A percentile compares a stretch with the other conserved stretches of the same genome.
Conservation (phyloP, 1,139 yeast species). For the Candida neerlandica region DNA sequence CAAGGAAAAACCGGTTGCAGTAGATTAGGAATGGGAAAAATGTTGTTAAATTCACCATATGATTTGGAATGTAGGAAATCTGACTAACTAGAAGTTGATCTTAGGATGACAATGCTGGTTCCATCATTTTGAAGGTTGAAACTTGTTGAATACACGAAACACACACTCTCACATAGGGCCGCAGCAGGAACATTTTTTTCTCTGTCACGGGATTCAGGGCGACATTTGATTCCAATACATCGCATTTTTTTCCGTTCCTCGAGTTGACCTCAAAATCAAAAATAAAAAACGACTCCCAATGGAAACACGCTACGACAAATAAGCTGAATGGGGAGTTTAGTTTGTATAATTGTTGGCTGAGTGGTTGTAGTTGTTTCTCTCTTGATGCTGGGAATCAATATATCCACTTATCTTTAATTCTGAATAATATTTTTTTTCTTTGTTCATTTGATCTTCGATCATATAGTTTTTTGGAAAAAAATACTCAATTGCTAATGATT, state of each 20-base stretch:
- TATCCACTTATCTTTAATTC: neutral
- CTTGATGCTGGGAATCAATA: neutral
- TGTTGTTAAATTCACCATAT: neutral
- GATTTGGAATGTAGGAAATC: no score
- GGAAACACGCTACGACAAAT: neutral
- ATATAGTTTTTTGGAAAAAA: neutral
- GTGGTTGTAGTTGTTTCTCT: neutral
- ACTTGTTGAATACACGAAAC: neutral
- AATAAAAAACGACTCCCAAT: neutral
- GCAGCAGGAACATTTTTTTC: neutral
- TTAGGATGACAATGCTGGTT: no score
- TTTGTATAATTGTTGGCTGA: neutral
- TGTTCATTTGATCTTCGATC: neutral
- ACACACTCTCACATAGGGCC: neutral
- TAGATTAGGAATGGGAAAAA: neutral
- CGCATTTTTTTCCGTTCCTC: neutral
- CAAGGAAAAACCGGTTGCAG: conserved; percentile 2
- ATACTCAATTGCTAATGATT: neutral
- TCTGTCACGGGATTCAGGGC: neutral
- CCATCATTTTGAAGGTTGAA: no score
- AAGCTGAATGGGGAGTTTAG: no score
- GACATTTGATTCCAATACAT: neutral
- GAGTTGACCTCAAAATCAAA: neutral
- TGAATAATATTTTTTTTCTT: neutral
- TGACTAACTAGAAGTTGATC: no score